Conservation (phyloP, 164 flowering plant species). For the Vitis amurensis region DNA sequence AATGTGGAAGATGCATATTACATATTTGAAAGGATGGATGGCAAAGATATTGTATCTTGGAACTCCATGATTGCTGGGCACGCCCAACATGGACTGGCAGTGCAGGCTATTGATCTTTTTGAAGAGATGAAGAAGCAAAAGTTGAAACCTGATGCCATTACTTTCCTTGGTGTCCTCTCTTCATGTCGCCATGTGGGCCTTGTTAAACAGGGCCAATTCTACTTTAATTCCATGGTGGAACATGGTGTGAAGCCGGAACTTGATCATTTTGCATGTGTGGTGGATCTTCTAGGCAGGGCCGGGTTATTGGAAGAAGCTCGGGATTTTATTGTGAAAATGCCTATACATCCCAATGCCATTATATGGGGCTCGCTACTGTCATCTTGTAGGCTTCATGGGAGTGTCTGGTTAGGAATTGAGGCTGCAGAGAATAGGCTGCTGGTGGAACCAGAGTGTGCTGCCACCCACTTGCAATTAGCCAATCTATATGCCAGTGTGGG, state of each 20-base stretch:
- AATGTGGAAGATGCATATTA: conserved; percentile 39
- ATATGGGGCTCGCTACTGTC: conserved; percentile 74
- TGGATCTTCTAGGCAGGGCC: conserved; percentile 68
- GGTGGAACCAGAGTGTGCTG: conserved; percentile 55
- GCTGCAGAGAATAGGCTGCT: conserved; percentile 62
- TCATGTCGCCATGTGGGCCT: conserved; percentile 74
- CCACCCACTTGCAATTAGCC: conserved; percentile 62
- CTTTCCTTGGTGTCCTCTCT: conserved; percentile 62
- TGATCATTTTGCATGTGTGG: conserved; percentile 66
- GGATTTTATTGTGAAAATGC: conserved; percentile 49
- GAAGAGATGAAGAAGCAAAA: conserved; percentile 40
- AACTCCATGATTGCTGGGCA: conserved; percentile 70
- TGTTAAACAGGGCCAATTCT: conserved; percentile 40
- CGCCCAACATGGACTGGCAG: conserved; percentile 59
- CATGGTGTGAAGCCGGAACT: conserved; percentile 50
- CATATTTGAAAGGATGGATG: conserved; percentile 35
- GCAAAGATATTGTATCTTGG: conserved; percentile 63
- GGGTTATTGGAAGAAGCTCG: conserved; percentile 58
- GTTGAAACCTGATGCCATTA: conserved; percentile 52
- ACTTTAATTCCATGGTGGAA: conserved; percentile 53
- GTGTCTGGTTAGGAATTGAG: conserved; percentile 45
- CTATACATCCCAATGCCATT: conserved; percentile 56
- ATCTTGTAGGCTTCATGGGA: conserved; percentile 52
- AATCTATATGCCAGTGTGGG: conserved; percentile 56
- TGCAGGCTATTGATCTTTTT: conserved; percentile 42